A percentile compares a stretch with the other conserved stretches of the same genome.
phyloP scores from a whole-genome alignment of 805 yeast species.

The Metschnikowia dekortorum region DNA sequence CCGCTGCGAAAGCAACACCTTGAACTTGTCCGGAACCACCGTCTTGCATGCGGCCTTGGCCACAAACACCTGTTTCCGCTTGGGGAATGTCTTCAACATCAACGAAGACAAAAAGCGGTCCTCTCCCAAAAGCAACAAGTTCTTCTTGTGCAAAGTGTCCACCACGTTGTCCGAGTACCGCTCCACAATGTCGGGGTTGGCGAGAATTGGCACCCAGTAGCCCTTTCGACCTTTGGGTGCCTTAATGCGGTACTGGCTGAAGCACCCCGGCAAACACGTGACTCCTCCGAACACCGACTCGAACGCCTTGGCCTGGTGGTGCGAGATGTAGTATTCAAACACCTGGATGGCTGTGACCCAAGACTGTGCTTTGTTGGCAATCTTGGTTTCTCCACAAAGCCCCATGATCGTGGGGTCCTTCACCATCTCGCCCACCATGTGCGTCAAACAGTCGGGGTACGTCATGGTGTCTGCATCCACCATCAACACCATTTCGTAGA shows the following conservation, averaged over 20 bases:
- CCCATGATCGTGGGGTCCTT: conserved; percentile 87
- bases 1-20: conserved; percentile 80
- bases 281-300: conserved; percentile 95
- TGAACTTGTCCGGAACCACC: conserved; percentile 77
- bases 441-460: conserved; percentile 81
- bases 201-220: conserved; percentile 89
- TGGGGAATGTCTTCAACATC: conserved; percentile 86
- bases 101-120: conserved; percentile 82
- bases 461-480: conserved; percentile 94
- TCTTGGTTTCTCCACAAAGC: conserved; percentile 90
- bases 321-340: conserved; percentile 88
- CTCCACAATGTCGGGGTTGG: conserved; percentile 91
- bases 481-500: conserved; percentile 80
- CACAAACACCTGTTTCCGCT: conserved; percentile 78
- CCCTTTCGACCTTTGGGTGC: conserved; percentile 70
- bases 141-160: conserved; percentile 81
- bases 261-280: conserved; percentile 94
- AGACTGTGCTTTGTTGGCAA: conserved; percentile 71
- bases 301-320: conserved; percentile 90
- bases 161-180: conserved; percentile 83
- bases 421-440: conserved; percentile 87
- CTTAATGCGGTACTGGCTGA: conserved; percentile 86
- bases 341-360: conserved; percentile 96
- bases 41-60: conserved; percentile 93
- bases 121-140: conserved; percentile 80